Base-by-base conservation (phyloP, 805 yeast species). In the Lachancea sp. region DNA sequence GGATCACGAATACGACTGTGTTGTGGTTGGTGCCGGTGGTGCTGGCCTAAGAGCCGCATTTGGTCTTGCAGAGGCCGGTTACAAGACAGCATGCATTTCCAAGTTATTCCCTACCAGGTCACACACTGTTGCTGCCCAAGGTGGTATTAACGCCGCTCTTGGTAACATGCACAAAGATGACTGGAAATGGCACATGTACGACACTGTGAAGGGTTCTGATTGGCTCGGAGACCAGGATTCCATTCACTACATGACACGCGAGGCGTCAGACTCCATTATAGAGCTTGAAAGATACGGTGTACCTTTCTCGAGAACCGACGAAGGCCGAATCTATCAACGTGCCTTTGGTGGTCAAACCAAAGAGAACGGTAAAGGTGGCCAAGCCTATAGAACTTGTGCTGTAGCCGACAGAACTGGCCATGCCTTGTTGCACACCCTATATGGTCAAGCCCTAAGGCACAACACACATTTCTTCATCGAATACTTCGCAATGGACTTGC, bases 111-210 rank as follows among this genome's bases (percentile, higher is more conserved):
- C 97, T 42, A 90, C 98, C 22, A 83, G 98, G 70, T 89, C 97
- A 15, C 98, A 90, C 65, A 90, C 98, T 16, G 98, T 90, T 38
- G 97, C 97, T 43, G 98, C 98, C 38, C 98, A 90, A 70, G 98
- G 98, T 70, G 98, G 98, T 72, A 92, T 90, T 69, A 90, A 90
- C 60, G 98, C 97, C 52, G 98, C 98, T 22, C 75, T 90, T 51
- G 98, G 97, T 54, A 90, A 90, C 75, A 90, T 90, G 96, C 97
- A 92, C 72, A 74, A 77, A 54, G 98, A 90, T 67, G 89, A 89
- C 72, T 90, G 98, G 98, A 95, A 86, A 68, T 92, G 97, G 97
- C 98, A 90, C 68, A 89, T 90, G 97, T 90, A 92, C 69, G 98
- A 90, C 64, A 90, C 98, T 56, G 97, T 90, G 56, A 90, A 90